phyloP scores from a whole-genome alignment of 306 rosid species.

The Cicer pinnatifidum region DNA sequence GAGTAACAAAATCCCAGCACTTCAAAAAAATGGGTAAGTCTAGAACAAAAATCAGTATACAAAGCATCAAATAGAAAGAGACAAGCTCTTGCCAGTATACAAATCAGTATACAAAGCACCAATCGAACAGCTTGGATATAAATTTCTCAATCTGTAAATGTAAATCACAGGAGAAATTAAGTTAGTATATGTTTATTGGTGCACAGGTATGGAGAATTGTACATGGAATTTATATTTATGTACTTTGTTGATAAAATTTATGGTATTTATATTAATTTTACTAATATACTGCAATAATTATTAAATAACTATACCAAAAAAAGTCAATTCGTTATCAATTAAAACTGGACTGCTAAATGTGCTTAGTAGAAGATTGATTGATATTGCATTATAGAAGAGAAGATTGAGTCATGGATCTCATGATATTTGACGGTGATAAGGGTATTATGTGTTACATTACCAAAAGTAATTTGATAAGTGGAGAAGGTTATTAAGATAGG shows the following conservation, averaged over 20 bases:
- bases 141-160: slow-evolving; percentile 54
- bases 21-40: slow-evolving; percentile 31
- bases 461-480: not conserved
- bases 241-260: not conserved
- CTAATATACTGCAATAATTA: not conserved
- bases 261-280: not conserved
- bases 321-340: not conserved
- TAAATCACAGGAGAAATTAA: slow-evolving; percentile 5
- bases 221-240: too few species aligned
- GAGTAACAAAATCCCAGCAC: slow-evolving; percentile 37
- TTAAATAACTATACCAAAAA: not conserved
- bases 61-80: slow-evolving; percentile 32
- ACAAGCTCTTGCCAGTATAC: slow-evolving; percentile 30
- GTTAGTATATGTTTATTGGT: not conserved
- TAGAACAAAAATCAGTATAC: slow-evolving; percentile 38
- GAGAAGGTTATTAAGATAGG: not conserved
- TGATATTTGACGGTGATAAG: not conserved
- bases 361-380: not conserved
- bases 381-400: not conserved
- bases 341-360: not conserved
- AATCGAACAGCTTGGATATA: slow-evolving; percentile 5
- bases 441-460: not conserved
- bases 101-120: slow-evolving; percentile 35
- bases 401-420: not conserved
- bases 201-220: not conserved